These are phyloP conservation scores for Boechera divaricarpa DNA, from an alignment of 345 rosid species.

Conservation along the genomic window DNA sequence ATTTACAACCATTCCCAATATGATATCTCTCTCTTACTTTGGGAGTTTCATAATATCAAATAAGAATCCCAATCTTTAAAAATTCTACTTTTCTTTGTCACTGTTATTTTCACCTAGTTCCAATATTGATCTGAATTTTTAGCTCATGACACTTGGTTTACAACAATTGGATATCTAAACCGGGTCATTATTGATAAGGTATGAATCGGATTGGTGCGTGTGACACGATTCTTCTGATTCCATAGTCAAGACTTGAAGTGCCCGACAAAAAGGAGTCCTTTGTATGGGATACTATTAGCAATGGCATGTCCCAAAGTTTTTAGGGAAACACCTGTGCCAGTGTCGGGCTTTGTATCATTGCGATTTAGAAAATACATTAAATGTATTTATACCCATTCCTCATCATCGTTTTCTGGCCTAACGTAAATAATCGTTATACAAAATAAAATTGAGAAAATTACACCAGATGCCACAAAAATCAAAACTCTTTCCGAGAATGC, in stretches of 20 bases:
- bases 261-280: constrained; percentile 21
- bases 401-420: constrained; percentile 28
- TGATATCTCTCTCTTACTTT: background rate
- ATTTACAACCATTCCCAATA: too few relatives aligned
- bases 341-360: constrained; percentile 29
- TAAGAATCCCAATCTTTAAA: background rate
- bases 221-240: constrained; percentile 16
- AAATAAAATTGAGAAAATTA: background rate
- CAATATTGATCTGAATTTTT: background rate
- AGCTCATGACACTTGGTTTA: background rate
- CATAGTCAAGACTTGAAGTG: background rate
- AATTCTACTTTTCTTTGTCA: background rate
- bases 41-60: background rate
- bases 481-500: too few relatives aligned
- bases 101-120: background rate
- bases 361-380: background rate
- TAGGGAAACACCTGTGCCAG: constrained; percentile 2
- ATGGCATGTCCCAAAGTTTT: constrained; percentile 26
- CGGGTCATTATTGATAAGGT: background rate
- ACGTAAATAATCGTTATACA: constrained; percentile 1
- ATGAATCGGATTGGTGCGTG: background rate
- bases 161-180: background rate
- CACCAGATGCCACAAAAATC: too few relatives aligned
- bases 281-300: constrained; percentile 29
- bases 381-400: constrained; percentile 14